phyloP scores from a whole-genome alignment of 2,329 filamentous ascomycete genomes.

The Fusarium compactum region DNA sequence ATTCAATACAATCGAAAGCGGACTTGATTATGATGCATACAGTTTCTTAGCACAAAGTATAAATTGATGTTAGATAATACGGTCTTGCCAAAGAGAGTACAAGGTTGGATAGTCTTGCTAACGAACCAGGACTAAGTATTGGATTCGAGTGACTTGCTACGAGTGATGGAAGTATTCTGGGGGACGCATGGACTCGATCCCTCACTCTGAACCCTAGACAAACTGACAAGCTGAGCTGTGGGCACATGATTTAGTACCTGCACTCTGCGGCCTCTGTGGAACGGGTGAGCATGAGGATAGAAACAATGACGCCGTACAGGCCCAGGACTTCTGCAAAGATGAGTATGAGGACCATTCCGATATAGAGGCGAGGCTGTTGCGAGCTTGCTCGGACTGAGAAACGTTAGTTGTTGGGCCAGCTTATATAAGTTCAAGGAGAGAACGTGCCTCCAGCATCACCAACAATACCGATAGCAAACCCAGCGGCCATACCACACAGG shows the following conservation, averaged over 20 bases:
- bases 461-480: conserved; percentile 61
- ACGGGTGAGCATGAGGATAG: conserved; percentile 62
- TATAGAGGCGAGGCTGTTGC: conserved; percentile 61
- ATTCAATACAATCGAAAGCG: conserved; percentile 25
- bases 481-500: conserved; percentile 59
- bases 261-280: conserved; percentile 55
- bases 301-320: conserved; percentile 61
- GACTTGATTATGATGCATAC: not conserved
- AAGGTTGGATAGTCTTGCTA: not conserved
- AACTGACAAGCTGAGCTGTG: not conserved
- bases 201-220: not conserved
- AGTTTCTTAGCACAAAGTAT: not conserved
- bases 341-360: conserved; percentile 62
- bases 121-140: not conserved
- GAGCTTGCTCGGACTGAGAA: conserved; percentile 57
- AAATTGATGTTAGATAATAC: not conserved
- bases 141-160: not conserved
- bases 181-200: not conserved
- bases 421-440: not conserved
- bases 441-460: conserved; percentile 58
- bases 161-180: not conserved
- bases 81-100: not conserved
- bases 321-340: conserved; percentile 62
- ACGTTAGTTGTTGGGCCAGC: conserved; percentile 2
- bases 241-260: conserved; percentile 44